Percentiles rank a stretch among this genome's conserved stretches.
Evolutionary conservation across 2,329 filamentous ascomycete species (phyloP).

Genomic region (Scedosporium minutisporum): DNA sequence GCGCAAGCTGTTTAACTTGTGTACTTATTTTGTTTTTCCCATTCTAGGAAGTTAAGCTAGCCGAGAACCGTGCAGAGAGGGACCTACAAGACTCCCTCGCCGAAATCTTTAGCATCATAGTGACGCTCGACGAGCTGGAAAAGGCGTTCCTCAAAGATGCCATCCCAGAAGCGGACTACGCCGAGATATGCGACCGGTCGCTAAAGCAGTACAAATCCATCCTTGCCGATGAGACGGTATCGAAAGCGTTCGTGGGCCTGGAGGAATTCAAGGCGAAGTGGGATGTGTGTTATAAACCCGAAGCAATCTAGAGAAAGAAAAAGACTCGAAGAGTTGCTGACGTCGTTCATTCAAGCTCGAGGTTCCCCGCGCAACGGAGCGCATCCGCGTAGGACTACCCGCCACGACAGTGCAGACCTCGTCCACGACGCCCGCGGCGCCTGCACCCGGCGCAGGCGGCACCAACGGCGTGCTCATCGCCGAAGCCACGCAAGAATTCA

Average conservation of each 20-base stretch:
- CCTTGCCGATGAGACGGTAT: conserved; percentile 80
- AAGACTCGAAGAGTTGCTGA: neutral
- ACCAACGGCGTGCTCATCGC: conserved; percentile 62
- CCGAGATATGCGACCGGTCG: conserved; percentile 87
- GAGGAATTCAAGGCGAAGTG: conserved; percentile 88
- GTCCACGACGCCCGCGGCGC: conserved; percentile 33
- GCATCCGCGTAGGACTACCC: conserved; percentile 84
- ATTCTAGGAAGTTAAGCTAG: conserved; percentile 78
- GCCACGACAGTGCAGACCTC: conserved; percentile 62
- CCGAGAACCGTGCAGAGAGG: conserved; percentile 75
- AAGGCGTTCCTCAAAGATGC: conserved; percentile 96
- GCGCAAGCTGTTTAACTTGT: conserved; percentile 4
- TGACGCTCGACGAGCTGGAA: conserved; percentile 89
- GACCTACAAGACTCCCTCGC: conserved; percentile 93
- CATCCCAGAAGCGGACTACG: conserved; percentile 84
- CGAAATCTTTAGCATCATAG: conserved; percentile 94
- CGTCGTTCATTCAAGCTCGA: conserved; percentile 58
- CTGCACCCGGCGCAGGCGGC: conserved; percentile 30
- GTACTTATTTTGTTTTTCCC: neutral
- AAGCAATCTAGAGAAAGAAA: too few species aligned
- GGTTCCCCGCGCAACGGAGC: conserved; percentile 86
- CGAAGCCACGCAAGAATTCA: conserved; percentile 94
- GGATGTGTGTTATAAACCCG: conserved; percentile 54
- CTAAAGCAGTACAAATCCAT: conserved; percentile 97
- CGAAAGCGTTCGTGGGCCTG: conserved; percentile 74